These are phyloP conservation scores for Eucalyptus polybractea DNA, from an alignment of 345 rosid genomes.

Conservation along the genomic window DNA sequence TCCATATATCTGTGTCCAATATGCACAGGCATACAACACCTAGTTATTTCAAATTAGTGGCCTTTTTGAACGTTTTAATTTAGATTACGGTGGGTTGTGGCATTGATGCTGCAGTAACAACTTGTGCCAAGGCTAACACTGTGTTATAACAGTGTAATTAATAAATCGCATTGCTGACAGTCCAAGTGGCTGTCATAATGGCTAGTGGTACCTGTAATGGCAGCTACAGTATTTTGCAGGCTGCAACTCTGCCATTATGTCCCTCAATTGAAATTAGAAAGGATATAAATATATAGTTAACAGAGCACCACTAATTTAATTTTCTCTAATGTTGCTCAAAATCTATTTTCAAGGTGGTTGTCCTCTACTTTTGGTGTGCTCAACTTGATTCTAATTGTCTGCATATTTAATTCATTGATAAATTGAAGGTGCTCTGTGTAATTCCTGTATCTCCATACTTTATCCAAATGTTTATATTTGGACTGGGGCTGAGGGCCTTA, in stretches of 20 bases:
- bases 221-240: neutral
- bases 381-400: neutral
- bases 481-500: neutral
- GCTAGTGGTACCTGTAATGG: neutral
- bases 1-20: neutral
- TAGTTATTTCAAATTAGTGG: neutral
- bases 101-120: neutral
- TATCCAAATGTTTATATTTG: neutral
- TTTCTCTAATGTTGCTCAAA: neutral
- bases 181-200: neutral
- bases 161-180: neutral
- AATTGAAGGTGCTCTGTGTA: neutral
- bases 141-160: neutral
- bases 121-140: neutral
- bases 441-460: neutral
- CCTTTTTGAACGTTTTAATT: neutral
- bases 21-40: neutral
- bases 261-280: neutral
- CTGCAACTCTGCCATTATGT: neutral
- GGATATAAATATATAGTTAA: neutral
- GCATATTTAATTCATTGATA: neutral
- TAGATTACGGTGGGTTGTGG: neutral
- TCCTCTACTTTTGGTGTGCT: neutral
- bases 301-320: neutral
- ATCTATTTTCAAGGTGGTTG: neutral